Conservation (phyloP, 306 rosid species). For the Prunus dulcis region DNA sequence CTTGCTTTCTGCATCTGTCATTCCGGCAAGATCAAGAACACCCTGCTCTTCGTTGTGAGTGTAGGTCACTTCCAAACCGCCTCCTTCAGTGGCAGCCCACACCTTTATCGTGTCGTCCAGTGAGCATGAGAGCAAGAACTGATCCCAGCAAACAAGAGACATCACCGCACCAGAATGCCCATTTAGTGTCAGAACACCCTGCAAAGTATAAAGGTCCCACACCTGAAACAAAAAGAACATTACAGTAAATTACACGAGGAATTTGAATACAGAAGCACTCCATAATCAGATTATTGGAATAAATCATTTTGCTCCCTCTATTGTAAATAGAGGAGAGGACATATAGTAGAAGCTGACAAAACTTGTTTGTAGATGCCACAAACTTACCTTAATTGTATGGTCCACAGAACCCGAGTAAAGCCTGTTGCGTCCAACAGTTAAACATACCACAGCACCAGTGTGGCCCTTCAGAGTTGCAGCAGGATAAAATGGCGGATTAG, state of each 20-base stretch:
- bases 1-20: constrained; percentile 26
- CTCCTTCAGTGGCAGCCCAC: constrained; percentile 26
- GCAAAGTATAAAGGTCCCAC: constrained; percentile 41
- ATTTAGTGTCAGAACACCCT: constrained; percentile 36
- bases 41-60: constrained; percentile 37
- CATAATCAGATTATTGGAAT: background rate
- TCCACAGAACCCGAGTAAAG: constrained; percentile 44
- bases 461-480: constrained; percentile 36
- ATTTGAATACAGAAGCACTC: background rate
- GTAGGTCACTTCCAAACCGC: constrained; percentile 24
- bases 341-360: background rate
- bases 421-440: constrained; percentile 28
- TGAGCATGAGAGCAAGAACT: constrained; percentile 19
- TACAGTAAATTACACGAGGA: background rate
- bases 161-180: constrained; percentile 38
- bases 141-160: constrained; percentile 48
- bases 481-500: constrained; percentile 27
- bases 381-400: constrained; percentile 35
- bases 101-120: constrained; percentile 32
- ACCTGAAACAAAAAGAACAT: constrained; percentile 26
- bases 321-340: no score
- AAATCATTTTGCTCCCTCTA: background rate
- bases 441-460: constrained; percentile 16
- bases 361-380: background rate
- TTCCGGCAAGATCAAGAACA: constrained; percentile 33